phyloP scores from a whole-genome alignment of 345 rosid species.

The Hypericum perforatum region DNA sequence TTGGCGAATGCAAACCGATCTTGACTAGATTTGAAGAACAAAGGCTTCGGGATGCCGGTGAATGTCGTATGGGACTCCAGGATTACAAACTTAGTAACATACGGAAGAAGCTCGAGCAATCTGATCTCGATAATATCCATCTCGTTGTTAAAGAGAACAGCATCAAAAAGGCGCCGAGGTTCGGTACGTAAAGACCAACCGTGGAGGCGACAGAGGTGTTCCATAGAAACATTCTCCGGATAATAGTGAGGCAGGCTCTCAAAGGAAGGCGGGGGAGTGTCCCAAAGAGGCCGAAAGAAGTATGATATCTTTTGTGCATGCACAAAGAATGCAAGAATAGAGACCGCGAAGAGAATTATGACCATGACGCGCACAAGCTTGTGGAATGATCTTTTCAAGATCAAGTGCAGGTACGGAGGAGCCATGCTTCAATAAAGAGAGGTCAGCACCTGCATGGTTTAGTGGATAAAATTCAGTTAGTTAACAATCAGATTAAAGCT shows the following conservation, averaged over 20 bases:
- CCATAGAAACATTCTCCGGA: slow-evolving; percentile 85
- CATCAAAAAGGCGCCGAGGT: slow-evolving; percentile 65
- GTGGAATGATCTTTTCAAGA: slow-evolving; percentile 25
- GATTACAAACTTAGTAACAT: slow-evolving; percentile 58
- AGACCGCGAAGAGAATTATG: slow-evolving; percentile 39
- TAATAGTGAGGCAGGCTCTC: slow-evolving; percentile 67
- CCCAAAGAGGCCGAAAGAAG: slow-evolving; percentile 84
- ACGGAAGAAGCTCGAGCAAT: slow-evolving; percentile 68
- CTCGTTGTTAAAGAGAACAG: slow-evolving; percentile 82
- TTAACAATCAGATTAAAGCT: neutral
- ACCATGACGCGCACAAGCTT: slow-evolving; percentile 27
- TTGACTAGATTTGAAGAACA: slow-evolving; percentile 41
- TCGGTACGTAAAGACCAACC: slow-evolving; percentile 61
- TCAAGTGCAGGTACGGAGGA: slow-evolving; percentile 21
- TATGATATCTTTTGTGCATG: slow-evolving; percentile 45
- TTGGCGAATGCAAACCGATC: slow-evolving; percentile 49
- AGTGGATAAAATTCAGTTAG: neutral
- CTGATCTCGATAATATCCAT: slow-evolving; percentile 73
- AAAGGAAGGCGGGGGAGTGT: slow-evolving; percentile 68
- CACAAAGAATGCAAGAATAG: slow-evolving; percentile 36
- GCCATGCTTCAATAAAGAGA: slow-evolving; percentile 35
- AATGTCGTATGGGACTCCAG: slow-evolving; percentile 83
- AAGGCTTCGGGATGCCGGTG: slow-evolving; percentile 82
- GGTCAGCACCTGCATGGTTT: slow-evolving; percentile 17
- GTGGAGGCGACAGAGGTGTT: slow-evolving; percentile 67